Evolutionary conservation across 2,329 filamentous ascomycete genomes (phyloP).

Genomic region (Teratosphaeria pseudoeucalypti): DNA sequence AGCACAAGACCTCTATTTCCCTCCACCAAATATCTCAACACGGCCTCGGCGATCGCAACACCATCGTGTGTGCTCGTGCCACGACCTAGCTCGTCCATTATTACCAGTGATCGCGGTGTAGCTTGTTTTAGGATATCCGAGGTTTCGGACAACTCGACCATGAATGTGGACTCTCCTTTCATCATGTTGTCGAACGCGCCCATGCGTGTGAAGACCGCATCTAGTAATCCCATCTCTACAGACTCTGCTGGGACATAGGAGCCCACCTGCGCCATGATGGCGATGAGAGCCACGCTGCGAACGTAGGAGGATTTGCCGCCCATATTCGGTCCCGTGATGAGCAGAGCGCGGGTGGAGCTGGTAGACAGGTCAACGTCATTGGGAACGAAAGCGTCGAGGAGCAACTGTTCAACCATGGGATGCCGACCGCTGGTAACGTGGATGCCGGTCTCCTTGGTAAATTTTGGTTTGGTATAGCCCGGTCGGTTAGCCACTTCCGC

Average conservation of each 20-base stretch:
- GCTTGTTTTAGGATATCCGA: constrained; percentile 82
- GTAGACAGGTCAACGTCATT: constrained; percentile 70
- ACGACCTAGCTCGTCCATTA: constrained; percentile 87
- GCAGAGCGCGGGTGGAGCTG: constrained; percentile 58
- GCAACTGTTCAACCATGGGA: constrained; percentile 87
- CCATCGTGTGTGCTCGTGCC: constrained; percentile 90
- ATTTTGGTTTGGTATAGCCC: constrained; percentile 73
- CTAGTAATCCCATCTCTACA: constrained; percentile 67
- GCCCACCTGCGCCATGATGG: constrained; percentile 89
- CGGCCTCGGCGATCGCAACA: constrained; percentile 87
- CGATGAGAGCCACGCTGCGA: constrained; percentile 78
- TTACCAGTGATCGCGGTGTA: constrained; percentile 72
- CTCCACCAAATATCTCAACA: constrained; percentile 72
- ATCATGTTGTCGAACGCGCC: constrained; percentile 95
- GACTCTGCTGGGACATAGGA: constrained; percentile 79
- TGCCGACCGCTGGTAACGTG: constrained; percentile 68
- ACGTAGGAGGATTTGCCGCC: constrained; percentile 98
- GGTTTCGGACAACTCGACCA: constrained; percentile 94
- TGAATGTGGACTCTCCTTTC: constrained; percentile 89
- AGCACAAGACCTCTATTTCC: constrained; percentile 68
- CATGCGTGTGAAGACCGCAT: constrained; percentile 91
- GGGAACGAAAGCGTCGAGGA: constrained; percentile 80
- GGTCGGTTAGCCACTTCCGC: constrained; percentile 75
- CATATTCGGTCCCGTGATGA: constrained; percentile 97
- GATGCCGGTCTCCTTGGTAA: constrained; percentile 56